Evolutionary conservation across 805 yeast species (phyloP).

Genomic region (Metschnikowia anglica): DNA sequence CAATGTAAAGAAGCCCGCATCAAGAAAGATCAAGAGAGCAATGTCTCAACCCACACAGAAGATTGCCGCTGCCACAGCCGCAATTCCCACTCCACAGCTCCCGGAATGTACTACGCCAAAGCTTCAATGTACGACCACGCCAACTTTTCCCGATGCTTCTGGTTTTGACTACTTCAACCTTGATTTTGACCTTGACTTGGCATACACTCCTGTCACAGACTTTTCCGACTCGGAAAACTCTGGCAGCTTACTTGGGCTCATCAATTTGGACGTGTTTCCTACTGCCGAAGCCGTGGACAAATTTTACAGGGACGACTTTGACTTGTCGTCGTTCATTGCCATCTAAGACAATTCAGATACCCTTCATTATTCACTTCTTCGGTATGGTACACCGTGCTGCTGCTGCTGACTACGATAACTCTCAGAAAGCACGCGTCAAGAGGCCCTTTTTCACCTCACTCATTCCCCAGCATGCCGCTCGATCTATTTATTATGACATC

Average conservation of each 20-base stretch:
- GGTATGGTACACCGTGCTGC: too few species aligned
- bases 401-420: too few species aligned
- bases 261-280: conserved; percentile 15
- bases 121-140: conserved; percentile 7
- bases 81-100: not conserved
- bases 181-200: conserved; percentile 1
- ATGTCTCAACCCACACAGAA: conserved; percentile 10
- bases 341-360: not conserved
- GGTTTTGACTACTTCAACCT: conserved; percentile 15
- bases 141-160: not conserved
- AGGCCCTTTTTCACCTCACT: too few species aligned
- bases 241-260: conserved; percentile 12
- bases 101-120: conserved; percentile 1
- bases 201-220: conserved; percentile 9
- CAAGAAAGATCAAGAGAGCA: conserved; percentile 11
- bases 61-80: not conserved
- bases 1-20: conserved; percentile 20
- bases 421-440: too few species aligned
- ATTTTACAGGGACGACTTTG: conserved; percentile 30
- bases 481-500: too few species aligned
- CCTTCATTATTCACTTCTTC: too few species aligned
- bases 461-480: too few species aligned
- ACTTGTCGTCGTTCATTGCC: conserved; percentile 18
- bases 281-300: conserved; percentile 1
- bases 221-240: conserved; percentile 9